A percentile compares a stretch with the other conserved stretches of the same genome.
Conservation (phyloP, 192 early-diverging fungal genomes). For the Neocallimastix lanati region DNA sequence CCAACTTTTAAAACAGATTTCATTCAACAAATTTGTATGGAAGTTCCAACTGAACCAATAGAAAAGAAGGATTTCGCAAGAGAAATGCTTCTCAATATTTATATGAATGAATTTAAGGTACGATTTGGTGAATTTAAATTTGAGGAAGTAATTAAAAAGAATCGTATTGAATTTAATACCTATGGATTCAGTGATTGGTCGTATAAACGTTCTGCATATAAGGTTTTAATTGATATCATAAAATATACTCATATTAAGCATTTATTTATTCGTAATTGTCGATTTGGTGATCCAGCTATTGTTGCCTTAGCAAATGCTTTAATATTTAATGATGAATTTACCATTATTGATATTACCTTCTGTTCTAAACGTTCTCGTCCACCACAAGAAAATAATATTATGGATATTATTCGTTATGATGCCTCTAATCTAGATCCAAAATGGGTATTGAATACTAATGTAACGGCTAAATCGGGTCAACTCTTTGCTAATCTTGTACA, state of each 20-base stretch:
- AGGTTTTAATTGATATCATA: neutral
- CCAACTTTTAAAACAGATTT: neutral
- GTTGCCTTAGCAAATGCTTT: neutral
- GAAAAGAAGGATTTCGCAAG: neutral
- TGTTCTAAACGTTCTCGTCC: neutral
- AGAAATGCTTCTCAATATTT: neutral
- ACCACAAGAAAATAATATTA: neutral
- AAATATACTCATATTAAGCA: neutral
- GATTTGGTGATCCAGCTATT: neutral
- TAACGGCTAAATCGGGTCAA: neutral
- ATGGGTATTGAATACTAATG: neutral
- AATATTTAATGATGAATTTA: neutral
- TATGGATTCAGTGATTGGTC: neutral
- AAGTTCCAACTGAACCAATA: neutral
- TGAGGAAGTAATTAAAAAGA: neutral
- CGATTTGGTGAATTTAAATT: neutral
- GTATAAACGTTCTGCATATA: neutral
- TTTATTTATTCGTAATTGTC: neutral
- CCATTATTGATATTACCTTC: neutral
- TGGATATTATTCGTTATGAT: neutral
- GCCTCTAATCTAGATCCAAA: neutral
- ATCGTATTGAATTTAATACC: neutral
- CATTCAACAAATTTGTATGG: neutral
- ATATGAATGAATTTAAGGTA: neutral
- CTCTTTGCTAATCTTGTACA: neutral